Evolutionary conservation across 164 flowering plant genomes (phyloP).

Genomic region (Paratinospora sagittata): DNA sequence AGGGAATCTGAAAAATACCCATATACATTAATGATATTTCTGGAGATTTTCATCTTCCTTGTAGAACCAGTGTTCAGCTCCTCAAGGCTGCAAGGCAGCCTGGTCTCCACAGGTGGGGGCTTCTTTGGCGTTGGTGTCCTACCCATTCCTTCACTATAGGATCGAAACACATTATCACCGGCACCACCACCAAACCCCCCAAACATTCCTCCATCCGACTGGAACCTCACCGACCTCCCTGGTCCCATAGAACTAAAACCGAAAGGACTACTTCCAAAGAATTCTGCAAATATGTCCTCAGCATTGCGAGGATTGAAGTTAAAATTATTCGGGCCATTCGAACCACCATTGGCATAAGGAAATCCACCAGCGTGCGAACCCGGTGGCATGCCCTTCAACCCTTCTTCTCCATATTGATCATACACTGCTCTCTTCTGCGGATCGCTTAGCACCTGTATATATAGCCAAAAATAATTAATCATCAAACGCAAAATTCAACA

Average conservation of each 20-base stretch:
- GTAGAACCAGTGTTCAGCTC: constrained; percentile 58
- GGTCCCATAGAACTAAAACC: constrained; percentile 28
- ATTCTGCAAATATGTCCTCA: constrained; percentile 52
- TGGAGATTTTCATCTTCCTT: constrained; percentile 63
- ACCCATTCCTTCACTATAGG: constrained; percentile 22
- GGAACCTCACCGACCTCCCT: constrained; percentile 26
- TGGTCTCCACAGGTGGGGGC: constrained; percentile 45
- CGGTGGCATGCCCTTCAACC: constrained; percentile 48
- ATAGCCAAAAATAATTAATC: background rate
- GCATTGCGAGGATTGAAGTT: constrained; percentile 50
- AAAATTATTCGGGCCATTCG: constrained; percentile 25
- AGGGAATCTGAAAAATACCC: constrained; percentile 20
- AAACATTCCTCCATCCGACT: constrained; percentile 24
- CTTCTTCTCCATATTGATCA: constrained; percentile 64
- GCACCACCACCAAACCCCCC: constrained; percentile 21
- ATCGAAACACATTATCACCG: constrained; percentile 17
- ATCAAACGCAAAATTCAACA: background rate
- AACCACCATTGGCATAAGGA: constrained; percentile 24
- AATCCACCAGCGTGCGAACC: constrained; percentile 19
- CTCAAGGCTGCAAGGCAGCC: constrained; percentile 51
- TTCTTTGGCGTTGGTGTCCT: constrained; percentile 25
- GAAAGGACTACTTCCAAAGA: constrained; percentile 52
- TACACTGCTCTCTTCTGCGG: constrained; percentile 50
- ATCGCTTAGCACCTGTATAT: constrained; percentile 53
- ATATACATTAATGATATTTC: constrained; percentile 28